Percentiles rank a stretch among this genome's conserved stretches.
Conservation (phyloP, 257 asterid species). For the Primulina huaijiensis region DNA sequence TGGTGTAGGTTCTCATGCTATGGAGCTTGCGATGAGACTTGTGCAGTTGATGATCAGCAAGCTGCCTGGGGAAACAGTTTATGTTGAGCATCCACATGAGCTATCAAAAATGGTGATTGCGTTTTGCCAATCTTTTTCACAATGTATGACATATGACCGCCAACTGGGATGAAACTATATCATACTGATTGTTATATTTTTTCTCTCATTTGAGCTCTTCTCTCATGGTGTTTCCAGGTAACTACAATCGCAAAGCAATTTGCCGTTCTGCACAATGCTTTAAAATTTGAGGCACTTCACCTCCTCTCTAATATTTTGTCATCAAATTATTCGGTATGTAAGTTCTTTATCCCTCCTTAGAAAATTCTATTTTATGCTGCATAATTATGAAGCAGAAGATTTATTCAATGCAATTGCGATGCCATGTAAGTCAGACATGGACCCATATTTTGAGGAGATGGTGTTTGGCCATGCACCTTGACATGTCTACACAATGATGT, state of each 20-base stretch:
- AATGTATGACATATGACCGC: conserved; percentile 16
- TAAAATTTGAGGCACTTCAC: conserved; percentile 87
- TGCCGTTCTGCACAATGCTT: conserved; percentile 67
- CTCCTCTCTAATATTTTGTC: conserved; percentile 66
- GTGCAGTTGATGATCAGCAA: conserved; percentile 61
- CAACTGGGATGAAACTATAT: conserved; percentile 2
- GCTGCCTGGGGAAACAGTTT: conserved; percentile 57
- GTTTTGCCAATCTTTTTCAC: conserved; percentile 10
- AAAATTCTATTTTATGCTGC: conserved; percentile 17
- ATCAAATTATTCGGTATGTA: conserved; percentile 60
- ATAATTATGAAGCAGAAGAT: background rate
- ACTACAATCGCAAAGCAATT: conserved; percentile 67
- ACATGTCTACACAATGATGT: background rate
- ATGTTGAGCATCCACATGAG: conserved; percentile 46
- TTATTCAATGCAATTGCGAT: background rate
- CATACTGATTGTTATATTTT: background rate
- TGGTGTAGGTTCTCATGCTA: conserved; percentile 50
- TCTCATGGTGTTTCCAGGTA: conserved; percentile 53
- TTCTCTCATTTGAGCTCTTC: conserved; percentile 23
- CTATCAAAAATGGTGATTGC: conserved; percentile 62
- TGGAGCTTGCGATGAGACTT: conserved; percentile 70
- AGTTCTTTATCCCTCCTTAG: conserved; percentile 10
- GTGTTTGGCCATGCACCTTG: background rate
- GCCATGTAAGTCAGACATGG: background rate
- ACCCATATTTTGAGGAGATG: background rate